Evolutionary conservation across 2,329 filamentous ascomycete species (phyloP).

Genomic region (Alternaria infectoria): DNA sequence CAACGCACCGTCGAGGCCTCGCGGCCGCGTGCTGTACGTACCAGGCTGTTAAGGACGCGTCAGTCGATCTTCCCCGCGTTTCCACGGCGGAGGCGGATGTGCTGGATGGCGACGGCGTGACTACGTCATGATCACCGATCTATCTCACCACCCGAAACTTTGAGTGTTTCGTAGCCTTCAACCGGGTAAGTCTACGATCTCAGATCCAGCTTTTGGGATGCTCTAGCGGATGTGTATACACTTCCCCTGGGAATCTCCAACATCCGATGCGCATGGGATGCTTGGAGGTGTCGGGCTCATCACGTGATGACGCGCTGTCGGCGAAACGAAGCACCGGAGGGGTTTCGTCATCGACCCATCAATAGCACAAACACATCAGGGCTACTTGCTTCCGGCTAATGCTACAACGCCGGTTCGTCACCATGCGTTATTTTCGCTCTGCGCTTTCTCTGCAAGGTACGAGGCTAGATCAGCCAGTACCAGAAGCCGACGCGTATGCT

Average conservation of each 20-base stretch:
- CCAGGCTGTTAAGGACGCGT: conserved; percentile 24
- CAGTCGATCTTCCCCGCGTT: conserved; percentile 14
- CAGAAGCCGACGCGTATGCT: neutral
- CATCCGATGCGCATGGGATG: neutral
- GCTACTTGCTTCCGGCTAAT: neutral
- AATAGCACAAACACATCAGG: neutral
- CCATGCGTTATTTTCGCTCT: neutral
- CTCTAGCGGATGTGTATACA: neutral
- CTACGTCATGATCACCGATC: conserved; percentile 3
- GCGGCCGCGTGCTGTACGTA: conserved; percentile 9
- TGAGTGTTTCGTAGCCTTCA: neutral
- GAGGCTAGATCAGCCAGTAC: neutral
- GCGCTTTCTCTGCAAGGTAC: neutral
- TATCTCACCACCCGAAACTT: neutral
- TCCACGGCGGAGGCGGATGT: neutral
- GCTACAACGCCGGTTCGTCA: neutral
- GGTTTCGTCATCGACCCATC: neutral
- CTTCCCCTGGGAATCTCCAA: neutral
- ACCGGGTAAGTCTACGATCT: neutral
- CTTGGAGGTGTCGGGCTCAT: neutral
- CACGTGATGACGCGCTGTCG: conserved; percentile 4
- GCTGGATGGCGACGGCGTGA: conserved; percentile 5
- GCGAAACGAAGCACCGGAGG: neutral
- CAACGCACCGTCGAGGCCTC: neutral
- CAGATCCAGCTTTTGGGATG: neutral